Evolutionary conservation across 73 alveolate species (phyloP), one percentile per base, ranked within the genome.

Genomic region (Uronychia binucleata): DNA sequence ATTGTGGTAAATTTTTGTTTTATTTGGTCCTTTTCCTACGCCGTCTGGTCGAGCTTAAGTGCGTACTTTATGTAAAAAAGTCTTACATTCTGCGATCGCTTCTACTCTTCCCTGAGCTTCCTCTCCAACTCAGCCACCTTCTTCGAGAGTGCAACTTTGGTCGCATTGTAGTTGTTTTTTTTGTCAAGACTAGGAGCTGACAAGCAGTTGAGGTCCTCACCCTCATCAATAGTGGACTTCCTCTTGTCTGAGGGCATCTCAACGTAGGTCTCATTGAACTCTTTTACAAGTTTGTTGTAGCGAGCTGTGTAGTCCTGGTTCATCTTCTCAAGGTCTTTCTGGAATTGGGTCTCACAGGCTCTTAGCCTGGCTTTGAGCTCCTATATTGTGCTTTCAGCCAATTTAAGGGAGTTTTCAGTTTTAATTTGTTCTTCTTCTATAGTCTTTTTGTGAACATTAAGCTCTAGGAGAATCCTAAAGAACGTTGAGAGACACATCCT

Each of bases 71-170:
- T 74, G 34, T 88, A 77, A 30, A 57, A 67, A 34, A 86, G 31
- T 8, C 83, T 60, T 59, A 83, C 89, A 33, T 89, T 29, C 59
- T 46, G 67, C 5, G 5, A 11, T 46, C 84, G 77, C 74, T 84
- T 89, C 83, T 92, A 77, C 34, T 84, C 92, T 31, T 83, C 86
- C 34, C 67, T 89, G 0, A 81, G 59, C 59, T 80, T 77, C 57
- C 94, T 78, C 34, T 88, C 95, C 14, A 88, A 75, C 58, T 92
- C 91, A 28, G 92, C 90, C 77, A 90, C 87, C 78, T 82, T 84
- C 75, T 90, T 90, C 8, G 85, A 33, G 19, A 90, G 81, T 0
- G 75, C 26, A 0, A 83, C 31, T 34, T 90, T 90, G 57, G 95
- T 57, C 19, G 77, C 77, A 30, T 33, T 77, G 58, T 59, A 59